Conservation (phyloP, 495 filamentous ascomycete genomes). For the Penicillium roqueforti region DNA sequence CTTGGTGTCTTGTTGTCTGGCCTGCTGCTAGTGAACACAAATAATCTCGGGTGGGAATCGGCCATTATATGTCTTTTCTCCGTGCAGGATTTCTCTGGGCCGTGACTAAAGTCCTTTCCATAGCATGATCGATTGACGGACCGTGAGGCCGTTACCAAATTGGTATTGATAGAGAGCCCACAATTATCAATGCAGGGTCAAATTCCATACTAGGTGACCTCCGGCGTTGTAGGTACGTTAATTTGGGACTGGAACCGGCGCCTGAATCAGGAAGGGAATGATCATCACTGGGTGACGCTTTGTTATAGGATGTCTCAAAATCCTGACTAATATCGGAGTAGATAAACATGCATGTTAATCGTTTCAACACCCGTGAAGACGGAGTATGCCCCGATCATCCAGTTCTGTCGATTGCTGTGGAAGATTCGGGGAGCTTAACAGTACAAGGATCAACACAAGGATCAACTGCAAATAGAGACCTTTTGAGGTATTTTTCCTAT, state of each 20-base stretch:
- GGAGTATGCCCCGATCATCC: conserved; percentile 28
- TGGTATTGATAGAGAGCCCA: conserved; percentile 19
- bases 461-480: not conserved
- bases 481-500: not conserved
- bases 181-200: conserved; percentile 12
- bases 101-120: conserved; percentile 5
- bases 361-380: conserved; percentile 18
- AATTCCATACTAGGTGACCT: conserved; percentile 17
- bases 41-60: not conserved
- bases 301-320: conserved; percentile 1
- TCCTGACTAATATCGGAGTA: conserved; percentile 6
- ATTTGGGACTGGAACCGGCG: conserved; percentile 17
- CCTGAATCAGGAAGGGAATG: conserved; percentile 20
- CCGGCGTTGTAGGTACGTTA: conserved; percentile 17
- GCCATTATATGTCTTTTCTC: conserved; percentile 25
- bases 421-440: not conserved
- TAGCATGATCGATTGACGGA: conserved; percentile 23
- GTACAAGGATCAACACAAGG: not conserved
- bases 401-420: conserved; percentile 9
- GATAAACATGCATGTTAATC: conserved; percentile 6
- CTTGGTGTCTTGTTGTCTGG: conserved; percentile 22
- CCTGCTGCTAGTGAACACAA: conserved; percentile 28
- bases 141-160: conserved; percentile 22
- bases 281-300: conserved; percentile 10
- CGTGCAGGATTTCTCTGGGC: not conserved